A percentile compares a stretch with the other conserved stretches of the same genome.
These are phyloP conservation scores for Pichia sp. DNA, from an alignment of 1,139 yeast species.

Conservation along the genomic window DNA sequence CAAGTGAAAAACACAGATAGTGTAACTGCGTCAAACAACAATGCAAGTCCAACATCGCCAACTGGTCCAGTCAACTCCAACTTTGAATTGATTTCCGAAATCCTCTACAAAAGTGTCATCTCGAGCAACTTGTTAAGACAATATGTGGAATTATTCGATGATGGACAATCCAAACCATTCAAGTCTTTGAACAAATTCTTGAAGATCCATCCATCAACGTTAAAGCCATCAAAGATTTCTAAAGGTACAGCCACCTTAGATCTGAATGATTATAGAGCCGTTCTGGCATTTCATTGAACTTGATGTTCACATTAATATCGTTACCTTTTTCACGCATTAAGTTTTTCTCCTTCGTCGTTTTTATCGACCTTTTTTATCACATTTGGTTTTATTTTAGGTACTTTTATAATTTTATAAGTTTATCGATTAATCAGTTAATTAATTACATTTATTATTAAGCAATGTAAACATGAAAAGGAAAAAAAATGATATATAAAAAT, in stretches of 20 bases:
- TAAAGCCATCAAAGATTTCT: slow-evolving; percentile 31
- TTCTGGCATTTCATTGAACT: neutral
- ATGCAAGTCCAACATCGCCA: neutral
- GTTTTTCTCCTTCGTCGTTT: neutral
- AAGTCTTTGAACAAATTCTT: slow-evolving; percentile 26
- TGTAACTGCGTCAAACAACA: slow-evolving; percentile 23
- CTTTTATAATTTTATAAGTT: too few species aligned
- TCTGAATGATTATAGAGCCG: slow-evolving; percentile 18
- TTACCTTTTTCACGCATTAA: too few species aligned
- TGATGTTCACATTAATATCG: too few species aligned
- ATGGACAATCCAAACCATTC: slow-evolving; percentile 29
- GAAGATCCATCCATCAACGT: slow-evolving; percentile 31
- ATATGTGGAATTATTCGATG: slow-evolving; percentile 32
- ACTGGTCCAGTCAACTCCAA: slow-evolving; percentile 12
- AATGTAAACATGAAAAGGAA: too few species aligned
- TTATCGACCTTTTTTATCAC: too few species aligned
- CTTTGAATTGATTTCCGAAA: slow-evolving; percentile 23
- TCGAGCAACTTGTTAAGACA: slow-evolving; percentile 32
- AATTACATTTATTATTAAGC: too few species aligned
- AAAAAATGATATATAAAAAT: neutral
- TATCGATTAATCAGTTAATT: too few species aligned
- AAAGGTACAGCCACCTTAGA: slow-evolving; percentile 28
- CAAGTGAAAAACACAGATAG: slow-evolving; percentile 9
- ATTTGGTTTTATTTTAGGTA: too few species aligned
- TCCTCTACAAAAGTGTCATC: slow-evolving; percentile 28